Percentiles rank a stretch among this genome's conserved stretches.
These are phyloP conservation scores for Scedosporium boydii DNA, from an alignment of 2,329 filamentous ascomycete species.

Conservation along the genomic window DNA sequence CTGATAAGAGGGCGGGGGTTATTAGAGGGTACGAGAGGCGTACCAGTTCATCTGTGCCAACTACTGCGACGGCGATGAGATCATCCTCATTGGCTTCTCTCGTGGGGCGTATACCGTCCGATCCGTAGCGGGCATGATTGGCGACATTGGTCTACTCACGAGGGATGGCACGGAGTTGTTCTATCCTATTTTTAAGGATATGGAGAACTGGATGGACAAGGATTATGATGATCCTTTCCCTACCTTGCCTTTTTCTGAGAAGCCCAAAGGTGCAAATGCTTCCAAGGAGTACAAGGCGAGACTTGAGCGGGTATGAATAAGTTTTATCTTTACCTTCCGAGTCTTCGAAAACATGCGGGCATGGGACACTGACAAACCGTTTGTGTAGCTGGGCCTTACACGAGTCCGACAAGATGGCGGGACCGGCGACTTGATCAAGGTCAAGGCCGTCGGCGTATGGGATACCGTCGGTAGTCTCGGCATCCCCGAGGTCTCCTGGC, in stretches of 20 bases:
- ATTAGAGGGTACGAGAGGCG: conserved; percentile 46
- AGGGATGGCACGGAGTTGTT: conserved; percentile 44
- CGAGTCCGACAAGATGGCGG: background rate
- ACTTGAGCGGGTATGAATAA: conserved; percentile 28
- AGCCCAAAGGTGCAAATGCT: conserved; percentile 35
- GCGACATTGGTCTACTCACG: conserved; percentile 40
- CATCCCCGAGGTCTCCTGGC: conserved; percentile 34
- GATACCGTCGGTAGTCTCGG: conserved; percentile 31
- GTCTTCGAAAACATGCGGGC: background rate
- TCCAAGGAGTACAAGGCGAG: conserved; percentile 30
- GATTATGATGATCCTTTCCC: conserved; percentile 38
- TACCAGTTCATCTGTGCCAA: conserved; percentile 55
- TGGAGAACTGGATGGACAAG: conserved; percentile 40
- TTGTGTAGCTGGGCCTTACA: conserved; percentile 2
- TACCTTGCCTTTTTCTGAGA: conserved; percentile 33
- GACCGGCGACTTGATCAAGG: conserved; percentile 8
- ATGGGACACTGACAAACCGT: background rate
- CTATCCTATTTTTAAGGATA: conserved; percentile 46
- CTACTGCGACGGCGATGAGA: conserved; percentile 48
- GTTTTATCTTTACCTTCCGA: background rate
- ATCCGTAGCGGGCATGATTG: conserved; percentile 45
- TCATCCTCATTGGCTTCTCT: conserved; percentile 47
- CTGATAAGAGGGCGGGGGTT: background rate
- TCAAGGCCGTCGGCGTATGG: conserved; percentile 35
- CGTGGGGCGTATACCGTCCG: conserved; percentile 49